Evolutionary conservation across 768 basidiomycete genomes (phyloP).

Genomic region (Pulveroboletus frians): DNA sequence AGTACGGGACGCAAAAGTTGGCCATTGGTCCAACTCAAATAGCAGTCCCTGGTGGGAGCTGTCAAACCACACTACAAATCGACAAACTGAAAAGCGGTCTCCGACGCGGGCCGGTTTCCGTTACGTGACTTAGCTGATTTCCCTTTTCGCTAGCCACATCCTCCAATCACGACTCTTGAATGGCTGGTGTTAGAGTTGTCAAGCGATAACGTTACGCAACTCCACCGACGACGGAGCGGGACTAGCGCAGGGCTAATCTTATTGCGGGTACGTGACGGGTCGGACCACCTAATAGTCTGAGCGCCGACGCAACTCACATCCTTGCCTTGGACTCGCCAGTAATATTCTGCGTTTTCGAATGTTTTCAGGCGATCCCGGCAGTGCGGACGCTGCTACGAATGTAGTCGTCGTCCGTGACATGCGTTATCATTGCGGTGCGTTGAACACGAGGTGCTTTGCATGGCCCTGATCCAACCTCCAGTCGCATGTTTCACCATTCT

Average conservation of each 20-base stretch:
- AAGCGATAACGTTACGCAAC: background rate
- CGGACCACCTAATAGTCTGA: background rate
- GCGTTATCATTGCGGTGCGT: slow-evolving; percentile 12
- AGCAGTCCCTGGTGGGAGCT: background rate
- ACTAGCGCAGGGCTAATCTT: no score
- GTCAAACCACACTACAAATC: background rate
- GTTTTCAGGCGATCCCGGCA: background rate
- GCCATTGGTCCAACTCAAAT: background rate
- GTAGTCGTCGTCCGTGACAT: slow-evolving; percentile 4
- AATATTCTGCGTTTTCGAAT: background rate
- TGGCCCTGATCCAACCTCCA: slow-evolving; percentile 4
- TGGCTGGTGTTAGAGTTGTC: no score
- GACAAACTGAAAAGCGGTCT: no score
- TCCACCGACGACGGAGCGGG: background rate
- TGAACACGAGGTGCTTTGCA: no score
- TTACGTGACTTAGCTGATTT: no score
- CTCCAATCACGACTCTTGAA: no score
- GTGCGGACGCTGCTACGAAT: background rate
- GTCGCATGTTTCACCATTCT: slow-evolving; percentile 11
- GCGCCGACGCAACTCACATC: background rate
- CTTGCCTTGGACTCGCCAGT: background rate
- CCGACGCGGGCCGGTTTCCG: no score
- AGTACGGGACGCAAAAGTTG: background rate
- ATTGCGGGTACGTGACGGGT: background rate
- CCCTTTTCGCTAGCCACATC: no score